Percentiles rank a stretch among this genome's conserved stretches.
phyloP scores from a whole-genome alignment of 768 basidiomycete genomes.

The Lactarius vividus region DNA sequence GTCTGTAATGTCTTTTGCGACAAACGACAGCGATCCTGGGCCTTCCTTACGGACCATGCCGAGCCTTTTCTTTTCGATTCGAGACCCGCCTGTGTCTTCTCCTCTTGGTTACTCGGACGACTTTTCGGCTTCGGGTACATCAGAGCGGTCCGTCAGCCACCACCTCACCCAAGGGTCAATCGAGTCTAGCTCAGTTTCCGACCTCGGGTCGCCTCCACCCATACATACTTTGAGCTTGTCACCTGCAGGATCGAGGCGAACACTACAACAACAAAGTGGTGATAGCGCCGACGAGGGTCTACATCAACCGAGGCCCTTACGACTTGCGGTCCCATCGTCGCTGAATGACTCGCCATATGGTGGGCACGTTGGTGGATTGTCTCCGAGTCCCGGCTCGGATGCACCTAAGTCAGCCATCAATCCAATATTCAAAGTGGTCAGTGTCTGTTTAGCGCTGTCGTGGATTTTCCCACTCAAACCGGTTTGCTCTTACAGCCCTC shows the following conservation, averaged over 20 bases:
- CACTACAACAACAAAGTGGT: constrained; percentile 27
- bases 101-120: constrained; percentile 68
- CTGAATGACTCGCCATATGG: constrained; percentile 34
- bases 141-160: constrained; percentile 74
- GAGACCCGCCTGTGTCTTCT: constrained; percentile 76
- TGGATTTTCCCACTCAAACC: neutral
- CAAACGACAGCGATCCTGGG: constrained; percentile 85
- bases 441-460: constrained; percentile 34
- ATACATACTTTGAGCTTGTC: constrained; percentile 73
- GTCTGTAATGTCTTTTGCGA: constrained; percentile 78
- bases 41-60: constrained; percentile 64
- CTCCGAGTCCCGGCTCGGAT: constrained; percentile 53
- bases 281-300: constrained; percentile 25
- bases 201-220: constrained; percentile 72
- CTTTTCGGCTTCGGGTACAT: constrained; percentile 70
- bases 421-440: constrained; percentile 89
- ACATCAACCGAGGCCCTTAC: constrained; percentile 29
- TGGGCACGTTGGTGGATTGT: constrained; percentile 50
- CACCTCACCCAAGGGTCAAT: constrained; percentile 71
- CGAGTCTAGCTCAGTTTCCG: constrained; percentile 56
- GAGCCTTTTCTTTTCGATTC: constrained; percentile 61
- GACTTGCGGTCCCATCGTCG: constrained; percentile 30
- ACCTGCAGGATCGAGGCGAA: constrained; percentile 46
- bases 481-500: constrained; percentile 46
- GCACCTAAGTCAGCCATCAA: constrained; percentile 72